A percentile compares a stretch with the other conserved stretches of the same genome.
These are phyloP conservation scores for Mucor lusitanicus DNA, from an alignment of 371 early-diverging fungal species.

Conservation along the genomic window DNA sequence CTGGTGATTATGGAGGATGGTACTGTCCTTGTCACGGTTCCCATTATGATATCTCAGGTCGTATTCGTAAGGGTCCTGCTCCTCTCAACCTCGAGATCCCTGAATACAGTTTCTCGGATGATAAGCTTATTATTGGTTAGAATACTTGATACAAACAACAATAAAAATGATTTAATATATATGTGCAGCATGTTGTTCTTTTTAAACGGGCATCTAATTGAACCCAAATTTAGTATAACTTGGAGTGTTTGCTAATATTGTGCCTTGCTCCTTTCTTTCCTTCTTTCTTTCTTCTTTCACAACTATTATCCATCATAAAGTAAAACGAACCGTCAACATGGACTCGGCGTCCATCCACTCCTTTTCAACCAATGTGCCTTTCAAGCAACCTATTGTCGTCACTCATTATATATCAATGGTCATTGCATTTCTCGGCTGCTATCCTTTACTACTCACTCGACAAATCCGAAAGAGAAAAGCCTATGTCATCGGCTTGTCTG, in stretches of 20 bases:
- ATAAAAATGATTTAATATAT: neutral
- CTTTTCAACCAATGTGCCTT: constrained; percentile 43
- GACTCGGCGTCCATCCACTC: constrained; percentile 30
- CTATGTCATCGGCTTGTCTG: constrained; percentile 22
- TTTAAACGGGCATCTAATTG: neutral
- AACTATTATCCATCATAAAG: neutral
- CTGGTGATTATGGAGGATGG: constrained; percentile 98
- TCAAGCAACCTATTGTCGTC: constrained; percentile 45
- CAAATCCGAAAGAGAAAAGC: constrained; percentile 35
- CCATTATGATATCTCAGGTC: constrained; percentile 93
- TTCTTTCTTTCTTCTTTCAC: neutral
- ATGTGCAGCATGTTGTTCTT: no score
- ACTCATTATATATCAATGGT: constrained; percentile 39
- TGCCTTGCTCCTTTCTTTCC: neutral
- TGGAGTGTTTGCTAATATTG: constrained; percentile 1
- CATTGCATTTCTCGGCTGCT: constrained; percentile 42
- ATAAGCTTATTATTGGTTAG: constrained; percentile 57
- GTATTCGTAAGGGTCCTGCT: constrained; percentile 98
- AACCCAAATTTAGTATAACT: neutral
- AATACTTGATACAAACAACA: constrained; percentile 17
- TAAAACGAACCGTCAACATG: constrained; percentile 16
- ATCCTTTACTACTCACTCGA: constrained; percentile 40
- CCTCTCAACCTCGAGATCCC: constrained; percentile 98
- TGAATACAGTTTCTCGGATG: constrained; percentile 50
- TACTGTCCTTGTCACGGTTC: constrained; percentile 99